Percentiles rank a stretch among this genome's conserved stretches.
These are phyloP conservation scores for Liquidambar formosana DNA, from an alignment of 164 flowering plant genomes.

Conservation along the genomic window DNA sequence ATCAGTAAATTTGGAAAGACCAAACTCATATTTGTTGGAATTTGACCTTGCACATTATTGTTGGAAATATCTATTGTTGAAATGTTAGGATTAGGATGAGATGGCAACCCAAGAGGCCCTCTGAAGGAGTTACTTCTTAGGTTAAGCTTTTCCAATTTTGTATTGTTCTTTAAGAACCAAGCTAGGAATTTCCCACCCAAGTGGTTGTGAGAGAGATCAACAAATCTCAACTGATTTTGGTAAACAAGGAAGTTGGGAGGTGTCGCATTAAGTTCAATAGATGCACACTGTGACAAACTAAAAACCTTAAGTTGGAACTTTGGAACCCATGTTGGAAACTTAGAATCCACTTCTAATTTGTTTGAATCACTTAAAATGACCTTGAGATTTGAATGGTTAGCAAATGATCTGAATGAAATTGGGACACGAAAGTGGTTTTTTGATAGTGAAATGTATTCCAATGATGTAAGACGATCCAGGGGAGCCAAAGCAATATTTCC, in stretches of 20 bases:
- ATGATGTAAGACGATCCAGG: background rate
- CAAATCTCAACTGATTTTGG: constrained; percentile 5
- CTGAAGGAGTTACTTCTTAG: background rate
- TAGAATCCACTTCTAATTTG: too few relatives aligned
- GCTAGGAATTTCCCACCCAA: constrained; percentile 9
- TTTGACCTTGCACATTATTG: too few relatives aligned
- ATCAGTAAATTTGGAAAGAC: too few relatives aligned
- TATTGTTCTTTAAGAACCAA: constrained; percentile 25
- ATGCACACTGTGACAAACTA: constrained; percentile 2
- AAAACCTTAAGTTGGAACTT: too few relatives aligned
- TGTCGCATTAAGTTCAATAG: background rate
- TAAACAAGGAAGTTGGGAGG: constrained; percentile 14
- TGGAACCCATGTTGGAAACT: background rate
- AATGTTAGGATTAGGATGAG: background rate
- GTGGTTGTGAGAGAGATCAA: constrained; percentile 3
- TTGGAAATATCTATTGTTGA: too few relatives aligned
- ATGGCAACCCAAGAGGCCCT: constrained; percentile 8
- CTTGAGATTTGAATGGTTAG: constrained; percentile 8
- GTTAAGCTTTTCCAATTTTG: background rate
- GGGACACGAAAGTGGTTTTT: constrained; percentile 12
- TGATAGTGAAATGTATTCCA: constrained; percentile 18
- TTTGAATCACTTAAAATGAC: too few relatives aligned
- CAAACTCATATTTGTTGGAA: too few relatives aligned
- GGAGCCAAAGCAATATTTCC: too few relatives aligned
- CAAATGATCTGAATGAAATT: too few relatives aligned